Evolutionary conservation across 164 flowering plant genomes (phyloP).

Genomic region (Aristolochia fimbriata): DNA sequence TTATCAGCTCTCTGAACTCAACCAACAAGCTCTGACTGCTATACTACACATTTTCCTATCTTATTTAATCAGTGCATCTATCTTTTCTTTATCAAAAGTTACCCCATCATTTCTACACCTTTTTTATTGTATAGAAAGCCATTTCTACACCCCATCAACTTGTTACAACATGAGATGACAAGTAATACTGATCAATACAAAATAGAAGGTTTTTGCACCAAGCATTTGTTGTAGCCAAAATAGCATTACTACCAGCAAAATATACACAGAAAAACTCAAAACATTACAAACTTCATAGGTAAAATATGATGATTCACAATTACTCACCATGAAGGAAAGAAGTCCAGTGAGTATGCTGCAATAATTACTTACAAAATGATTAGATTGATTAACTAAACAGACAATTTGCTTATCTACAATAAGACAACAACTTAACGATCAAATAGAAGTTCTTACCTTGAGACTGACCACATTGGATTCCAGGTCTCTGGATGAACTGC

Average conservation of each 20-base stretch:
- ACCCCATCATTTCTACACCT: no score
- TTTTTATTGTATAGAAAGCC: no score
- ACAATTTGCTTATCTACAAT: background rate
- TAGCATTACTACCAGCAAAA: background rate
- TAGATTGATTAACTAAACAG: conserved; percentile 3
- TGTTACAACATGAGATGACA: background rate
- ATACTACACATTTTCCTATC: no score
- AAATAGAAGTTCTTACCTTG: conserved; percentile 42
- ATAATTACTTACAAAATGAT: conserved; percentile 12
- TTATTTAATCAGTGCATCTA: no score
- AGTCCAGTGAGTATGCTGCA: conserved; percentile 98
- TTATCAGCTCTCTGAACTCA: no score
- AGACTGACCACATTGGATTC: conserved; percentile 99
- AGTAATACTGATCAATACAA: background rate
- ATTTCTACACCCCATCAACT: no score
- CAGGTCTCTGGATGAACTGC: conserved; percentile 98
- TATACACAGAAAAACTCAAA: background rate
- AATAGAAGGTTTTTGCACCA: background rate
- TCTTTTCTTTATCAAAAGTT: no score
- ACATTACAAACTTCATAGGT: background rate
- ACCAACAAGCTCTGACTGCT: no score
- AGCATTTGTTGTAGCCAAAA: background rate
- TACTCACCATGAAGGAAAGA: conserved; percentile 93
- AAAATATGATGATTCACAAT: background rate
- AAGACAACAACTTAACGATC: background rate